Evolutionary conservation across 164 flowering plant species (phyloP).

Genomic region (Berberis thunbergii): DNA sequence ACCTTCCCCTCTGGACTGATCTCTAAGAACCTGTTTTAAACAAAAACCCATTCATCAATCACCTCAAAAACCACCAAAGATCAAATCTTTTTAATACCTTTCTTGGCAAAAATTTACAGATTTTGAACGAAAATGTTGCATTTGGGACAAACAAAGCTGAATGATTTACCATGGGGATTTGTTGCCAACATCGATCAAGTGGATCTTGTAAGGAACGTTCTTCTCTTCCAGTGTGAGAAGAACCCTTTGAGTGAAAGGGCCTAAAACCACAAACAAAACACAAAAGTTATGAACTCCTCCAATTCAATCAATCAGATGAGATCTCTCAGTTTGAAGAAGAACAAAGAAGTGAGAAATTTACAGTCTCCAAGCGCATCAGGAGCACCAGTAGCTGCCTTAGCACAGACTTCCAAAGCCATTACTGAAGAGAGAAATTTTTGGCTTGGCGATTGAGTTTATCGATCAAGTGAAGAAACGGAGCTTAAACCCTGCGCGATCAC

Average conservation of each 20-base stretch:
- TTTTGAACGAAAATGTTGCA: not conserved
- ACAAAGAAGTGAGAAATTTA: slow-evolving; percentile 12
- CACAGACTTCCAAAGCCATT: slow-evolving; percentile 69
- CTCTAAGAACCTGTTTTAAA: not conserved
- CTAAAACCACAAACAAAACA: slow-evolving; percentile 7
- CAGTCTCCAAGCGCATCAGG: slow-evolving; percentile 81
- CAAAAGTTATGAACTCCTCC: not conserved
- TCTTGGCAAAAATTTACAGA: not conserved
- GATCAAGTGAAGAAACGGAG: not conserved
- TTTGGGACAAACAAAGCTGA: not conserved
- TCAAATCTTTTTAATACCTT: not conserved
- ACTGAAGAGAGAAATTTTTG: not conserved
- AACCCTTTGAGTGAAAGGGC: slow-evolving; percentile 65
- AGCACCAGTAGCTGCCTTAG: slow-evolving; percentile 71
- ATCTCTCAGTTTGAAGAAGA: not conserved
- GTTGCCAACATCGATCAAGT: slow-evolving; percentile 43
- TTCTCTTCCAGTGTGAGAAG: slow-evolving; percentile 81
- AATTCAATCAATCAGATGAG: not conserved
- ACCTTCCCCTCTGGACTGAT: not conserved
- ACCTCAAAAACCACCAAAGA: not conserved
- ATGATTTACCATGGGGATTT: slow-evolving; percentile 65
- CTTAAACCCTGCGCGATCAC: not conserved
- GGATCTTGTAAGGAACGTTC: slow-evolving; percentile 51
- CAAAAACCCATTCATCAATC: not conserved
- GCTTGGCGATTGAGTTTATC: too few relatives aligned